Base-by-base conservation (phyloP, 2,329 filamentous ascomycete species). In the Fusarium penzigii region DNA sequence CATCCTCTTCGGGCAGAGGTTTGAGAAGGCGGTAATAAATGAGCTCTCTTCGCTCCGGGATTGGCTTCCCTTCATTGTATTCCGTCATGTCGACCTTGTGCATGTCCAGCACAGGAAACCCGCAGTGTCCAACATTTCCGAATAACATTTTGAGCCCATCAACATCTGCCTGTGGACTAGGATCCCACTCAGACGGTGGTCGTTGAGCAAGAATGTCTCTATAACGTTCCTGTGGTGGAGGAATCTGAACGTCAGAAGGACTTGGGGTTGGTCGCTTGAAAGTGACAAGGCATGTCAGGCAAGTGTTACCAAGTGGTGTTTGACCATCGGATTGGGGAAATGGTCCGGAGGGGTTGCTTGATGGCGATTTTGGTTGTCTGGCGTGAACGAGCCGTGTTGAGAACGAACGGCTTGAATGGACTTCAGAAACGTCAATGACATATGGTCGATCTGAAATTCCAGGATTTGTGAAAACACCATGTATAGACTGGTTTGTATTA, bases 401-500 rank as follows among this genome's bases (percentile, higher is more conserved):
- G 55, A 83, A 82, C 9, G 74, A 75, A 32, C 75, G 72, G 11
- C 77, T 77, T 3, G 74, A 69, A 20, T 75, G 70, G 3, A 82
- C 57, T 5, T 70, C 66, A 3, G 72, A 70, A 3, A 82, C 77
- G 20, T 75, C 72, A 63, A 81, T 82, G 46, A 84, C 65, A 58
- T 80, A 83, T 2, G 82, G 81, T 2, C 80, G 74, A 53, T 82
- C 77, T 2, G 63, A 52, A 5, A 70, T 64, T 6, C 78, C 81
- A 0, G 71, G 69, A 17, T 76, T 72, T 3, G 78, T 78, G 61
- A 84, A 85, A 60, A 76, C 80, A 9, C 80, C 81, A 59, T 83
- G 78, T 17, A 84, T 79, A 9, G 79, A 78, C 80, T 83, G 5
- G 13, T n/a, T 16, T 20, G 7, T 13, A 29, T 53, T n/a, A 50